phyloP scores from a whole-genome alignment of 495 filamentous ascomycete species.

The Bacidia gigantensis region DNA sequence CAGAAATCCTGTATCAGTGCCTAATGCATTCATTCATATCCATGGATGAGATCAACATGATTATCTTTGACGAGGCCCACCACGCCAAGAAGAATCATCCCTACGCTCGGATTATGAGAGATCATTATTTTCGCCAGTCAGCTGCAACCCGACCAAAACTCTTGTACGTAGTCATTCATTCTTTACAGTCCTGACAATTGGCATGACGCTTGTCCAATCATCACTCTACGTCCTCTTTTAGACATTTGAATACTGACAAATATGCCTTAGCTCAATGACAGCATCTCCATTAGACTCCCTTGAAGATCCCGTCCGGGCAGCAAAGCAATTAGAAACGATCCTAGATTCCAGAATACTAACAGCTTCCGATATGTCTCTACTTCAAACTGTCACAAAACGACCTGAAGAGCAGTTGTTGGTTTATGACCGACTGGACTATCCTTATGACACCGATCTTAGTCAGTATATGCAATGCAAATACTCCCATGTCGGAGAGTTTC shows the following conservation, averaged over 20 bases:
- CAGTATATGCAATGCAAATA: conserved; percentile 39
- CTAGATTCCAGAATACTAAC: conserved; percentile 77
- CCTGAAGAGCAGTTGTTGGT: conserved; percentile 46
- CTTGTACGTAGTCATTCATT: conserved; percentile 59
- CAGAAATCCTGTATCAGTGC: conserved; percentile 66
- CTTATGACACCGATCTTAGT: conserved; percentile 53
- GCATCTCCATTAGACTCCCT: conserved; percentile 89
- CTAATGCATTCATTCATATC: conserved; percentile 69
- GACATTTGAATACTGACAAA: too few species aligned
- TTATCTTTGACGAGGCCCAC: conserved; percentile 95
- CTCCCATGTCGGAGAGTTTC: conserved; percentile 42
- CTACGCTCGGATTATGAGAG: conserved; percentile 81
- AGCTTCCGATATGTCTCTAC: conserved; percentile 47
- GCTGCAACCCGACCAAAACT: conserved; percentile 54
- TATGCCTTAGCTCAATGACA: conserved; percentile 63
- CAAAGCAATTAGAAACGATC: conserved; percentile 58
- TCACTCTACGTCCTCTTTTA: too few species aligned
- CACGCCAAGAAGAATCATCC: conserved; percentile 92
- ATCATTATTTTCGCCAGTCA: conserved; percentile 51
- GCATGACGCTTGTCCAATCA: too few species aligned
- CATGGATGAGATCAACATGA: conserved; percentile 74
- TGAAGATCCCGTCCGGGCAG: conserved; percentile 53
- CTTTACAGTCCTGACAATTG: too few species aligned
- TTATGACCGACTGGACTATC: conserved; percentile 38
- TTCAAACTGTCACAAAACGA: conserved; percentile 44